phyloP scores from a whole-genome alignment of 495 filamentous ascomycete species.

The Penicillium subrubescens region DNA sequence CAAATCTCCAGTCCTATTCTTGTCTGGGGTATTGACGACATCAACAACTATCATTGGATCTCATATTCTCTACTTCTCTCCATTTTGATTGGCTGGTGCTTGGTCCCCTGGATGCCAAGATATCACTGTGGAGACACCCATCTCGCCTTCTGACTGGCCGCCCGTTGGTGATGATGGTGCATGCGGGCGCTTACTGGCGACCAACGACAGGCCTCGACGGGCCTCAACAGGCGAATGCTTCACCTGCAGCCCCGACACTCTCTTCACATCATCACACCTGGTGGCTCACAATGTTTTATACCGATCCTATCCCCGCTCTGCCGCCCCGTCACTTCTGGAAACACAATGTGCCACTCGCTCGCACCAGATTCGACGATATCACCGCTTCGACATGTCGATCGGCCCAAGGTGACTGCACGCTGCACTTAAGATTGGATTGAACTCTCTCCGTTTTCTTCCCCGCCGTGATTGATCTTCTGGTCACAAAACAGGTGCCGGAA shows the following conservation, averaged over 20 bases:
- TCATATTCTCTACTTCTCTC: neutral
- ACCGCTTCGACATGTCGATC: conserved; percentile 29
- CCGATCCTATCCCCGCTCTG: conserved; percentile 25
- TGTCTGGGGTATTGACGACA: neutral
- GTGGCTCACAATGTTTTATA: conserved; percentile 27
- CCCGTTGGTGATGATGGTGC: conserved; percentile 29
- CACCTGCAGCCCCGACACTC: conserved; percentile 17
- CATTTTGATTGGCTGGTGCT: neutral
- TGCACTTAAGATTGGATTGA: conserved; percentile 21
- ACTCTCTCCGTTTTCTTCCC: conserved; percentile 12
- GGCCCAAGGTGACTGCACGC: conserved; percentile 18
- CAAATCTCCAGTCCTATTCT: neutral
- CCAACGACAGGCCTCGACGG: conserved; percentile 33
- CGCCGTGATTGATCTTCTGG: conserved; percentile 14
- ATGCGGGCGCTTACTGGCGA: conserved; percentile 37
- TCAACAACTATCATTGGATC: neutral
- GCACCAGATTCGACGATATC: conserved; percentile 22
- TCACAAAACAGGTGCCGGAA: conserved; percentile 19
- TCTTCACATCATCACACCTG: conserved; percentile 39
- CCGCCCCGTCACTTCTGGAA: conserved; percentile 27
- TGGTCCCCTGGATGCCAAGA: conserved; percentile 1
- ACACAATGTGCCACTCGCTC: conserved; percentile 23
- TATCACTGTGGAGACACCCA: neutral
- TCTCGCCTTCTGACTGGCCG: conserved; percentile 24
- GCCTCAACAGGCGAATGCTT: conserved; percentile 8